Evolutionary conservation across 345 rosid species (phyloP).

Genomic region (Aethionema arabicum): DNA sequence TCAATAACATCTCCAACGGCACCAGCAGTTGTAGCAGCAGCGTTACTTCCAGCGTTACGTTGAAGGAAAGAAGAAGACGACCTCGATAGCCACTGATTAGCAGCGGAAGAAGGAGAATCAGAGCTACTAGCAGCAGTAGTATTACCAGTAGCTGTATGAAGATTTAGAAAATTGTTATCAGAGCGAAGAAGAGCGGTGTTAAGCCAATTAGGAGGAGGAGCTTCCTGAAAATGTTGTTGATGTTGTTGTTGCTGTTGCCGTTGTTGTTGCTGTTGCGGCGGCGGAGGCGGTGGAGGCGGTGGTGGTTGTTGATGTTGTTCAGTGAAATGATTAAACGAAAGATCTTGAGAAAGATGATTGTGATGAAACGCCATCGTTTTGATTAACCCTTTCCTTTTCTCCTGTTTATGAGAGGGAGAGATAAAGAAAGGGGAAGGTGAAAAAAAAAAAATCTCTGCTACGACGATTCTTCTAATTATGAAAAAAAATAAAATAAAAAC

Average conservation of each 20-base stretch:
- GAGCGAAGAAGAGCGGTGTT: conserved; percentile 80
- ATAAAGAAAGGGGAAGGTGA: conserved; percentile 24
- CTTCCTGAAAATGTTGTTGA: conserved; percentile 45
- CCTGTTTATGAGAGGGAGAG: conserved; percentile 38
- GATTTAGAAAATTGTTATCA: conserved; percentile 75
- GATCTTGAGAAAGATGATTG: conserved; percentile 67
- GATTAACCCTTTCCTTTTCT: not conserved
- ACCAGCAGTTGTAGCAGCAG: conserved; percentile 42
- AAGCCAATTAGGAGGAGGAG: conserved; percentile 75
- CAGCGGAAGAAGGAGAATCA: conserved; percentile 44
- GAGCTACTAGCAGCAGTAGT: conserved; percentile 40
- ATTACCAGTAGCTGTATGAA: conserved; percentile 50
- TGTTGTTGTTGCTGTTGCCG: conserved; percentile 42
- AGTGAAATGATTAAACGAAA: conserved; percentile 74
- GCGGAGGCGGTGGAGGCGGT: conserved; percentile 38
- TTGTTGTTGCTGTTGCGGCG: conserved; percentile 15
- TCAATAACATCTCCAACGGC: conserved; percentile 58
- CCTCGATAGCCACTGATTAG: conserved; percentile 81
- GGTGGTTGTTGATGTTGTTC: conserved; percentile 50
- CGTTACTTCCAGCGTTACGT: conserved; percentile 61
- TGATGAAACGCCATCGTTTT: conserved; percentile 76
- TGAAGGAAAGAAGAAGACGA: conserved; percentile 49
- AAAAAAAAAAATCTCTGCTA: conserved; percentile 31
- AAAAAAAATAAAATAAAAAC: not conserved
- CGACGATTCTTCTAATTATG: conserved; percentile 32